Evolutionary conservation across 108 stramenopile genomes (phyloP).

Genomic region (Nitzschia sp.): DNA sequence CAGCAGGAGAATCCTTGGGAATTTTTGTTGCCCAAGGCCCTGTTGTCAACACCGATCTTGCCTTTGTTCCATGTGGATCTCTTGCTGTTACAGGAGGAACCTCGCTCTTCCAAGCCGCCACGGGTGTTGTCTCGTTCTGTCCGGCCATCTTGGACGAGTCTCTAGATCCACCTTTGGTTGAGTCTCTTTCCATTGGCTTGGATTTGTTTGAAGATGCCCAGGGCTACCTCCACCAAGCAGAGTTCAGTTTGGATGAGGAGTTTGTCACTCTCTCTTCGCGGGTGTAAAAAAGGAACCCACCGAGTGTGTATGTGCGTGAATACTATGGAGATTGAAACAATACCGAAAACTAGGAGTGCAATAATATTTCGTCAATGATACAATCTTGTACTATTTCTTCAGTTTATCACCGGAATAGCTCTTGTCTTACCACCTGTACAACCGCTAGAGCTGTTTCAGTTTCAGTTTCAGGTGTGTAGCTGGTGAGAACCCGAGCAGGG

Average conservation of each 20-base stretch:
- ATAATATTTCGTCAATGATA: background rate
- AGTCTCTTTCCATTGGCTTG: slow-evolving; percentile 11
- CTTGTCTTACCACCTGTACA: no score
- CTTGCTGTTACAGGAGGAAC: slow-evolving; percentile 35
- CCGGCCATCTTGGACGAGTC: slow-evolving; percentile 16
- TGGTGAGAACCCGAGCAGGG: no score
- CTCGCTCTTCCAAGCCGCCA: slow-evolving; percentile 22
- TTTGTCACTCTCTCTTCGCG: slow-evolving; percentile 1
- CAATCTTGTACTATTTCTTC: no score
- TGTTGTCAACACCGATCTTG: slow-evolving; percentile 14
- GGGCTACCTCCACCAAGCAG: slow-evolving; percentile 26
- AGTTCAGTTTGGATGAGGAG: slow-evolving; percentile 24
- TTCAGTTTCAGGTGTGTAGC: no score
- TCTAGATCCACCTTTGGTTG: slow-evolving; percentile 13
- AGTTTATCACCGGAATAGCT: no score
- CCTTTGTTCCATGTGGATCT: slow-evolving; percentile 1
- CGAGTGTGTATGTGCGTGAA: background rate
- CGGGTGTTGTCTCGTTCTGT: slow-evolving; percentile 22
- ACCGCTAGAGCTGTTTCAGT: no score
- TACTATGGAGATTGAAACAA: no score
- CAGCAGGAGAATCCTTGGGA: slow-evolving; percentile 7
- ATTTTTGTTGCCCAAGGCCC: slow-evolving; percentile 30
- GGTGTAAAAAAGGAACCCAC: background rate
- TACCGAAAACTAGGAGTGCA: no score
- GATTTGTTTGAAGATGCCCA: slow-evolving; percentile 29